phyloP scores from a whole-genome alignment of 2,329 filamentous ascomycete genomes.

The Anthostomella pinea region DNA sequence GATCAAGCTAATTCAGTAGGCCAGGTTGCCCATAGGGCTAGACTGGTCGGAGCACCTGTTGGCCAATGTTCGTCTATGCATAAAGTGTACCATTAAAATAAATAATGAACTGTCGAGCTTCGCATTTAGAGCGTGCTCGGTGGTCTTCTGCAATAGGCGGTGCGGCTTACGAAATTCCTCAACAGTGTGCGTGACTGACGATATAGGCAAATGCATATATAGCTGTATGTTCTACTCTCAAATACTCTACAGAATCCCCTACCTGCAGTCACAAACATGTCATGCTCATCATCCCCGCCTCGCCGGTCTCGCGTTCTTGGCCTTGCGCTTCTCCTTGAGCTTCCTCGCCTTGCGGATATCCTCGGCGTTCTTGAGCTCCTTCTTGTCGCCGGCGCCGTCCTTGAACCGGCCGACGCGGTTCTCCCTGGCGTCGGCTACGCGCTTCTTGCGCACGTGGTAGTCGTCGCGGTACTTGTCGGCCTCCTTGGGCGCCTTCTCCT shows the following conservation, averaged over 20 bases:
- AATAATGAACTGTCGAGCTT: slow-evolving; percentile 14
- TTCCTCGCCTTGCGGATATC: slow-evolving; percentile 83
- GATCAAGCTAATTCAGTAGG: neutral
- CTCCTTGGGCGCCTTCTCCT: slow-evolving; percentile 84
- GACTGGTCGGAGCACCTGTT: too few species aligned
- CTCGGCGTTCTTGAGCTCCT: slow-evolving; percentile 76
- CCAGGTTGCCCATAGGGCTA: too few species aligned
- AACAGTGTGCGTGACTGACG: too few species aligned
- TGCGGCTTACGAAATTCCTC: too few species aligned
- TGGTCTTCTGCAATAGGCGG: too few species aligned
- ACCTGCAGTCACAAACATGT: neutral
- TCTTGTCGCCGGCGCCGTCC: slow-evolving; percentile 63
- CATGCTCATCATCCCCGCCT: slow-evolving; percentile 48
- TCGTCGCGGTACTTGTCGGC: slow-evolving; percentile 92
- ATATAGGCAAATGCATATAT: neutral
- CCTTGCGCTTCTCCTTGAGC: slow-evolving; percentile 69
- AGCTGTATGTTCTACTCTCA: neutral
- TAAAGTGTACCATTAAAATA: slow-evolving; percentile 26
- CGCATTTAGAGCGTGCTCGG: slow-evolving; percentile 8
- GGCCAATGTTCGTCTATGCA: neutral
- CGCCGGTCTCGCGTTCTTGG: slow-evolving; percentile 83
- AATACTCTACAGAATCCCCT: neutral
- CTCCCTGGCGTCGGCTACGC: slow-evolving; percentile 82
- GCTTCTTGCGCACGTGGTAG: slow-evolving; percentile 86
- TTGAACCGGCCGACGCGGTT: slow-evolving; percentile 73